phyloP scores from a whole-genome alignment of 371 early-diverging fungal genomes.

The Mucor irregularis region DNA sequence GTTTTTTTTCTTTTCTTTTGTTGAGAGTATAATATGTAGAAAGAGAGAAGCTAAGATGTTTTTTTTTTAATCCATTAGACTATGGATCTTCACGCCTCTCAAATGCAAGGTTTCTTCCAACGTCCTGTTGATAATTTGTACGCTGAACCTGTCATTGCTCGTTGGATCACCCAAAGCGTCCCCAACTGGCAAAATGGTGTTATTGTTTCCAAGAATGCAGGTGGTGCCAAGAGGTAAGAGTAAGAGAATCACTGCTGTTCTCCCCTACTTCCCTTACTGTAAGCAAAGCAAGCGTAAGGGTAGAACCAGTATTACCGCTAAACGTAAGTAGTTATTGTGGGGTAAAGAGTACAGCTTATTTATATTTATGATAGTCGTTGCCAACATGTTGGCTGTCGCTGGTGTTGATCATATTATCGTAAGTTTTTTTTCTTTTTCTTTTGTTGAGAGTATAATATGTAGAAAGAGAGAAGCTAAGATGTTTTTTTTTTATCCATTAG shows the following conservation, averaged over 20 bases:
- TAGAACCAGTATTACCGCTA: slow-evolving; percentile 94
- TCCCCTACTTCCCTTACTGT: slow-evolving; percentile 97
- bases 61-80: slow-evolving; percentile 49
- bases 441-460: neutral
- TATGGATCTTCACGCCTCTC: slow-evolving; percentile 91
- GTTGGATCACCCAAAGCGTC: slow-evolving; percentile 85
- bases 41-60: neutral
- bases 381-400: slow-evolving; percentile 92
- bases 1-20: too few species aligned
- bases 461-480: neutral
- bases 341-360: too few species aligned
- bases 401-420: slow-evolving; percentile 96
- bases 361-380: slow-evolving; percentile 68
- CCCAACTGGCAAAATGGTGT: slow-evolving; percentile 79
- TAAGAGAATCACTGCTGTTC: slow-evolving; percentile 84
- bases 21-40: neutral
- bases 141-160: slow-evolving; percentile 90
- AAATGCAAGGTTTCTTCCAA: slow-evolving; percentile 97
- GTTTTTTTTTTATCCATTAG: slow-evolving; percentile 16
- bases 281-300: slow-evolving; percentile 97
- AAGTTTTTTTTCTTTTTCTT: too few species aligned
- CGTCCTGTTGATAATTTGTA: slow-evolving; percentile 95
- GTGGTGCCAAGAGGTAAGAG: slow-evolving; percentile 92
- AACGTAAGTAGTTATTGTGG: slow-evolving; percentile 63
- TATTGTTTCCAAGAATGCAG: slow-evolving; percentile 96